phyloP scores from a whole-genome alignment of 331 rosid species.

The Cucumis variabilis region DNA sequence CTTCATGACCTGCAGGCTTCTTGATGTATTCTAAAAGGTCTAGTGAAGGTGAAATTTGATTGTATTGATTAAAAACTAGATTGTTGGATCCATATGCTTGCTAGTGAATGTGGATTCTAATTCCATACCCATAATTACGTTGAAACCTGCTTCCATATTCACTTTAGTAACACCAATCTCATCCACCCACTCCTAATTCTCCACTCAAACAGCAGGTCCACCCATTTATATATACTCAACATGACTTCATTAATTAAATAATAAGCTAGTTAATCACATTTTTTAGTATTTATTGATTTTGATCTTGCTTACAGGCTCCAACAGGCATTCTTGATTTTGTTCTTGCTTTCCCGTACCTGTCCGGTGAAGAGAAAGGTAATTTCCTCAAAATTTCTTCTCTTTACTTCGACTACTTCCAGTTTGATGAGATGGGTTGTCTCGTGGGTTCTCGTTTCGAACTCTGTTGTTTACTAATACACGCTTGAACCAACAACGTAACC shows the following conservation, averaged over 20 bases:
- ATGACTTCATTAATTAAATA: too few species aligned
- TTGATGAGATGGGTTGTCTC: too few species aligned
- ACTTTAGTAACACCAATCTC: neutral
- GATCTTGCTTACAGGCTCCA: slow-evolving; percentile 34
- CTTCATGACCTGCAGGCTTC: neutral
- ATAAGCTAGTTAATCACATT: too few species aligned
- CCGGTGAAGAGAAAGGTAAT: slow-evolving; percentile 90
- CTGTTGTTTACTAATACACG: too few species aligned
- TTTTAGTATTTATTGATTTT: too few species aligned
- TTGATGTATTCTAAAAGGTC: neutral
- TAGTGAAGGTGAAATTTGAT: neutral
- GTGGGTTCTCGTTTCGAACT: too few species aligned
- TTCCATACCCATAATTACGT: neutral
- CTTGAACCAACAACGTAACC: too few species aligned
- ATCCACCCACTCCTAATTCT: neutral
- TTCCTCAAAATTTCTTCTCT: neutral
- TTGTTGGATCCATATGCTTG: neutral
- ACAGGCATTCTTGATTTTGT: slow-evolving; percentile 42
- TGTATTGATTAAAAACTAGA: neutral
- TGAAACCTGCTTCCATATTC: neutral
- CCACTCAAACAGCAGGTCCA: neutral
- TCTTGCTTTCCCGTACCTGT: slow-evolving; percentile 87
- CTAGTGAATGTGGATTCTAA: neutral
- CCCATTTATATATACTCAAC: too few species aligned
- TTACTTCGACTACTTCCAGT: too few species aligned